Evolutionary conservation across 345 rosid species (phyloP).

Genomic region (Moricandia moricandioides): DNA sequence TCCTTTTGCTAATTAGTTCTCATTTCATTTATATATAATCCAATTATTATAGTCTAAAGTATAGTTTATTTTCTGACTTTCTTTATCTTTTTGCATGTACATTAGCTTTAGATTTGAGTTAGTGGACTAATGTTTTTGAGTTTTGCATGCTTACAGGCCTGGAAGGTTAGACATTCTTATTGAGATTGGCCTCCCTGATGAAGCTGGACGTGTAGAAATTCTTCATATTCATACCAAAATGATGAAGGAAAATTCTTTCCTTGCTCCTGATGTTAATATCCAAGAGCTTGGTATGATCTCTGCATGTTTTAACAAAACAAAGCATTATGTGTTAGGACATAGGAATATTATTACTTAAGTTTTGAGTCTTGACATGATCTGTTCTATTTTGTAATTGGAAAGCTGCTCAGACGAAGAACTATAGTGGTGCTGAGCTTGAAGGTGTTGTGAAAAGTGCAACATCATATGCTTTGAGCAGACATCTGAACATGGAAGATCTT

Average conservation of each 20-base stretch:
- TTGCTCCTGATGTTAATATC: constrained; percentile 76
- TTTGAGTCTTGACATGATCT: background rate
- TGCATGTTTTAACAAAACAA: background rate
- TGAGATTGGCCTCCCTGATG: constrained; percentile 94
- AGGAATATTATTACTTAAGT: background rate
- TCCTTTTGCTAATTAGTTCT: background rate
- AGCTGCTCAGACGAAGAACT: constrained; percentile 93
- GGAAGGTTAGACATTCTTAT: constrained; percentile 93
- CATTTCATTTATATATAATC: background rate
- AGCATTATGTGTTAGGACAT: background rate
- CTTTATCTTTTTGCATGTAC: constrained; percentile 39
- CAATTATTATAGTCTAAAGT: background rate
- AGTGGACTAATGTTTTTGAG: constrained; percentile 1
- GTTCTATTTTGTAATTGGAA: background rate
- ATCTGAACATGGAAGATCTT: constrained; percentile 75
- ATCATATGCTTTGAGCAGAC: constrained; percentile 82
- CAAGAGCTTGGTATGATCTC: constrained; percentile 61
- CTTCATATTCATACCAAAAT: constrained; percentile 87
- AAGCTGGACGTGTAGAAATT: constrained; percentile 79
- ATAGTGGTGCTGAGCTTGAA: constrained; percentile 97
- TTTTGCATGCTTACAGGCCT: constrained; percentile 45
- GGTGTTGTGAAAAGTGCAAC: constrained; percentile 95
- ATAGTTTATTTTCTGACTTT: background rate
- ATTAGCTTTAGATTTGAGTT: background rate
- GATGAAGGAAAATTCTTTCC: constrained; percentile 90